phyloP scores from a whole-genome alignment of 78 protist species.

The Dictyostelium intermedium region DNA sequence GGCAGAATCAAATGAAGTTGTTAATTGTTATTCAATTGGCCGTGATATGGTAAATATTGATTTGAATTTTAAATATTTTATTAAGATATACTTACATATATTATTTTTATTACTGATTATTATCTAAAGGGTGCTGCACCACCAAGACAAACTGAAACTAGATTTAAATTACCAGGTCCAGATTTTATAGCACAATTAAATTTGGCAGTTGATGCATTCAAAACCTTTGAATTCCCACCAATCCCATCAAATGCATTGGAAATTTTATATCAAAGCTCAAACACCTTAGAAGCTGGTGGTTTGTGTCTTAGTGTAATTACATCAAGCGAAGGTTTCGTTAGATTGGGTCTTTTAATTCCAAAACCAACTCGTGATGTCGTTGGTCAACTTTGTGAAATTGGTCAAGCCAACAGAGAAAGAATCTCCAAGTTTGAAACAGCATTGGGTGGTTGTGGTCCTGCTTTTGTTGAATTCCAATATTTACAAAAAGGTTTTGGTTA shows the following conservation, averaged over 20 bases:
- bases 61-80: too few relatives aligned
- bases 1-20: constrained; percentile 78
- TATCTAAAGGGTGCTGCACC: constrained; percentile 74
- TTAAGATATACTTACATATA: too few relatives aligned
- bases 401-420: constrained; percentile 51
- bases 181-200: constrained; percentile 68
- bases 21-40: constrained; percentile 74
- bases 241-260: constrained; percentile 70
- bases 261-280: constrained; percentile 20
- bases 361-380: constrained; percentile 64
- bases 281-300: constrained; percentile 36
- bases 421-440: constrained; percentile 66
- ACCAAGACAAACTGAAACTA: constrained; percentile 86
- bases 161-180: constrained; percentile 77
- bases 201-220: constrained; percentile 82
- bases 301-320: constrained; percentile 81
- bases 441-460: constrained; percentile 72
- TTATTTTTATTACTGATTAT: too few relatives aligned
- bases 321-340: constrained; percentile 82
- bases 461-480: constrained; percentile 81
- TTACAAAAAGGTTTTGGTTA: constrained; percentile 84
- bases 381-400: constrained; percentile 31
- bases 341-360: constrained; percentile 81
- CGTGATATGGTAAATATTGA: constrained; percentile 77
- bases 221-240: constrained; percentile 80